These are phyloP conservation scores for Talaromyces ruber DNA, from an alignment of 495 filamentous ascomycete genomes.

Conservation along the genomic window DNA sequence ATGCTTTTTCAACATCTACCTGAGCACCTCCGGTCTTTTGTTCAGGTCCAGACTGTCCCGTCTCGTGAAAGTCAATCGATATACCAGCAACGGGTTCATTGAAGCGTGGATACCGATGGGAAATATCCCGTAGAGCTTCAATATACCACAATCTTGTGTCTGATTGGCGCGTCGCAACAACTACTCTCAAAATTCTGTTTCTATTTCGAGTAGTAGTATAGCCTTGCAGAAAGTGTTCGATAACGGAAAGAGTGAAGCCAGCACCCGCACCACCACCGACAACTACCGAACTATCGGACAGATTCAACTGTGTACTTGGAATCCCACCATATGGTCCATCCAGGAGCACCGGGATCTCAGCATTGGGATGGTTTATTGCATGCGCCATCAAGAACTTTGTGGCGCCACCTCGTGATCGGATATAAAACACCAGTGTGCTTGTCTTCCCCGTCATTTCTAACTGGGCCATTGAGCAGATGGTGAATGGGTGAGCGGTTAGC, in stretches of 20 bases:
- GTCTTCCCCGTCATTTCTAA: slow-evolving; percentile 16
- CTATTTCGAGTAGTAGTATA: neutral
- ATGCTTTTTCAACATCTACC: neutral
- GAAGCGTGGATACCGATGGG: neutral
- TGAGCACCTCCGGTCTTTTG: neutral
- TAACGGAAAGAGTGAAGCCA: slow-evolving; percentile 39
- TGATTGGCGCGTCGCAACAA: slow-evolving; percentile 18
- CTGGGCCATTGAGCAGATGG: slow-evolving; percentile 34
- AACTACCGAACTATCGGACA: slow-evolving; percentile 32
- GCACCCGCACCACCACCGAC: slow-evolving; percentile 49
- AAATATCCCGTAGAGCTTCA: slow-evolving; percentile 14
- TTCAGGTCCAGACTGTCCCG: neutral
- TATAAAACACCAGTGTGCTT: slow-evolving; percentile 32
- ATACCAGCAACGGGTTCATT: slow-evolving; percentile 7
- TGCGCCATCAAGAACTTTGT: slow-evolving; percentile 30
- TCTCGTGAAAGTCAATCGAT: slow-evolving; percentile 8
- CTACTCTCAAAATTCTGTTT: slow-evolving; percentile 12
- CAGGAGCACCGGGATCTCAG: slow-evolving; percentile 25
- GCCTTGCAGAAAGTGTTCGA: slow-evolving; percentile 21
- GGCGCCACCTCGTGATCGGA: slow-evolving; percentile 22
- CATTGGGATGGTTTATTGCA: slow-evolving; percentile 20
- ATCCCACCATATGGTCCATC: slow-evolving; percentile 46
- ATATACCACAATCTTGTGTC: slow-evolving; percentile 17
- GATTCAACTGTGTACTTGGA: slow-evolving; percentile 12
- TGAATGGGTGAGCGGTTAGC: slow-evolving; percentile 44